Percentiles rank a stretch among this genome's conserved stretches.
These are phyloP conservation scores for Phialocephala subalpina DNA, from an alignment of 2,329 filamentous ascomycete genomes.

Conservation along the genomic window DNA sequence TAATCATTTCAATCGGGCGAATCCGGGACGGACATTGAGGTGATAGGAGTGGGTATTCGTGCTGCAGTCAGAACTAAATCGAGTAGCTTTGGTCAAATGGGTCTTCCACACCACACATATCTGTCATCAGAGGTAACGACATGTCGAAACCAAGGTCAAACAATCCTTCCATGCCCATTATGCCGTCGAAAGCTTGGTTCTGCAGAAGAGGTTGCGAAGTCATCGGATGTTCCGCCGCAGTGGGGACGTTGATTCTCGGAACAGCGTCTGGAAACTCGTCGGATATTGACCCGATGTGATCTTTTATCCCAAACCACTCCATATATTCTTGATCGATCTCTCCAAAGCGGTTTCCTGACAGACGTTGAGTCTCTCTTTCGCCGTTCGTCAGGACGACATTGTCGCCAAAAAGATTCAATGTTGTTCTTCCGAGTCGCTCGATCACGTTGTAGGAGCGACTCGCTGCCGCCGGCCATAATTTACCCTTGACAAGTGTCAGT, in stretches of 20 bases:
- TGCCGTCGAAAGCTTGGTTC: constrained; percentile 1
- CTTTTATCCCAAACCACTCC: constrained; percentile 15
- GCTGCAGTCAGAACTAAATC: neutral
- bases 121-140: constrained; percentile 13
- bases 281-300: constrained; percentile 1
- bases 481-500: constrained; percentile 3
- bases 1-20: no score
- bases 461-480: constrained; percentile 8
- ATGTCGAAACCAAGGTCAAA: constrained; percentile 16
- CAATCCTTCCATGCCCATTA: constrained; percentile 12
- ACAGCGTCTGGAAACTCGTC: neutral
- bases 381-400: neutral
- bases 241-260: neutral
- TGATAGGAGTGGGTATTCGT: no score
- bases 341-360: constrained; percentile 4
- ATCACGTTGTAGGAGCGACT: constrained; percentile 6
- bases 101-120: constrained; percentile 6
- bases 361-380: neutral
- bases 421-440: constrained; percentile 10
- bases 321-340: constrained; percentile 15
- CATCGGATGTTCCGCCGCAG: neutral
- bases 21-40: no score
- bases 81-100: neutral
- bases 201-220: neutral
- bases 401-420: neutral